Conservation (phyloP, 805 yeast species). For the Myxozyma sirexii region DNA sequence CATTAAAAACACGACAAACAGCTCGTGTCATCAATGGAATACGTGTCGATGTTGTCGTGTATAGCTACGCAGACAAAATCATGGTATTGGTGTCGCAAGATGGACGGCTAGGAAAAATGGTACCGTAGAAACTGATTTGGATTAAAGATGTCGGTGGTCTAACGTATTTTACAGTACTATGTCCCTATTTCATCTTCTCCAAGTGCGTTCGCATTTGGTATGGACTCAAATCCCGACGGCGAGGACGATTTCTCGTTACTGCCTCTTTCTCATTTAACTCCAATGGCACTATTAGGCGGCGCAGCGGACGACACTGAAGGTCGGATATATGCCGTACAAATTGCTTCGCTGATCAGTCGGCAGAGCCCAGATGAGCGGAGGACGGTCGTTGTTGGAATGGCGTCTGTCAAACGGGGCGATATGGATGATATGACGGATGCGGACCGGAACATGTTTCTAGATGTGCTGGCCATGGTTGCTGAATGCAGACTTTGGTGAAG, state of each 20-base stretch:
- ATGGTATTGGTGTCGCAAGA: constrained; percentile 24
- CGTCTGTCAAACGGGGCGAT: constrained; percentile 5
- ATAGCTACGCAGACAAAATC: constrained; percentile 31
- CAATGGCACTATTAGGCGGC: constrained; percentile 24
- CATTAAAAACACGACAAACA: constrained; percentile 14
- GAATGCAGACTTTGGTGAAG: constrained; percentile 25
- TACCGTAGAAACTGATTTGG: background rate
- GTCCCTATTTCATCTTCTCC: constrained; percentile 28
- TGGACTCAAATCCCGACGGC: constrained; percentile 10
- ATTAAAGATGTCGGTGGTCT: background rate
- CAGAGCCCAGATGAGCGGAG: constrained; percentile 31
- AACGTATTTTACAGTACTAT: constrained; percentile 10
- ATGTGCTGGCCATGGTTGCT: constrained; percentile 23
- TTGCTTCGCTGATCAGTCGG: constrained; percentile 26
- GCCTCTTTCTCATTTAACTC: constrained; percentile 26
- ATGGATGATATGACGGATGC: constrained; percentile 11
- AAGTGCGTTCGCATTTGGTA: constrained; percentile 17
- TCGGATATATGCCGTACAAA: constrained; percentile 28
- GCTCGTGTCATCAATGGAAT: constrained; percentile 15
- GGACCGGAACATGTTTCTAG: constrained; percentile 16
- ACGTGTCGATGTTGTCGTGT: constrained; percentile 24
- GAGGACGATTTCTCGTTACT: constrained; percentile 28
- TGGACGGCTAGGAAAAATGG: constrained; percentile 32
- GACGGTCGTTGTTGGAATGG: constrained; percentile 26
- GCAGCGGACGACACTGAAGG: constrained; percentile 26